Evolutionary conservation across 495 filamentous ascomycete genomes (phyloP).

Genomic region (Talaromyces adpressus): DNA sequence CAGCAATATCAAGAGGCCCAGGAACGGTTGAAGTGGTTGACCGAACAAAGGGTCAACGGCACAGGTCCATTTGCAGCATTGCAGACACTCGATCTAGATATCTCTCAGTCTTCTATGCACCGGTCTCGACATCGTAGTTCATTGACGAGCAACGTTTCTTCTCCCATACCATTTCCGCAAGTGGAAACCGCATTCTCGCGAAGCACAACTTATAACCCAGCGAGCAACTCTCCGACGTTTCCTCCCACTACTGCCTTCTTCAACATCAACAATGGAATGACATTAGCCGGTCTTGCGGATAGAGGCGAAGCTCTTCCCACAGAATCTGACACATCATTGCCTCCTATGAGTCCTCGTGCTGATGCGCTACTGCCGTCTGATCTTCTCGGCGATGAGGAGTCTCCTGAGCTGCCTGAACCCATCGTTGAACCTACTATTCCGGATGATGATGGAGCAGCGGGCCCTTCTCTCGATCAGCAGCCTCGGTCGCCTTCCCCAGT

Average conservation of each 20-base stretch:
- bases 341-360: constrained; percentile 76
- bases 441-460: constrained; percentile 13
- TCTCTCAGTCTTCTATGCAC: constrained; percentile 33
- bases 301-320: constrained; percentile 31
- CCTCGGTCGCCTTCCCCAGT: constrained; percentile 62
- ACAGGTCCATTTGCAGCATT: constrained; percentile 35
- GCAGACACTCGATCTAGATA: constrained; percentile 35
- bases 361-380: constrained; percentile 72
- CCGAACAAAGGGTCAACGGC: constrained; percentile 33
- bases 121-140: constrained; percentile 44
- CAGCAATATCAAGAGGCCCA: constrained; percentile 47
- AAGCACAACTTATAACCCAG: constrained; percentile 35
- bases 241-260: constrained; percentile 44
- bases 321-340: constrained; percentile 45
- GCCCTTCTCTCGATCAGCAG: constrained; percentile 32
- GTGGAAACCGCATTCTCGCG: constrained; percentile 30
- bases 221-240: constrained; percentile 45
- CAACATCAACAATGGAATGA: constrained; percentile 54
- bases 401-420: constrained; percentile 42
- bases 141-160: constrained; percentile 41
- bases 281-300: constrained; percentile 31
- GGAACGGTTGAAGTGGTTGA: constrained; percentile 44
- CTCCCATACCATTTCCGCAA: constrained; percentile 34
- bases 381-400: constrained; percentile 71
- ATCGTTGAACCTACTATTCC: constrained; percentile 24